Conservation (phyloP, 2,329 filamentous ascomycete genomes). For the Colletotrichum cereale region DNA sequence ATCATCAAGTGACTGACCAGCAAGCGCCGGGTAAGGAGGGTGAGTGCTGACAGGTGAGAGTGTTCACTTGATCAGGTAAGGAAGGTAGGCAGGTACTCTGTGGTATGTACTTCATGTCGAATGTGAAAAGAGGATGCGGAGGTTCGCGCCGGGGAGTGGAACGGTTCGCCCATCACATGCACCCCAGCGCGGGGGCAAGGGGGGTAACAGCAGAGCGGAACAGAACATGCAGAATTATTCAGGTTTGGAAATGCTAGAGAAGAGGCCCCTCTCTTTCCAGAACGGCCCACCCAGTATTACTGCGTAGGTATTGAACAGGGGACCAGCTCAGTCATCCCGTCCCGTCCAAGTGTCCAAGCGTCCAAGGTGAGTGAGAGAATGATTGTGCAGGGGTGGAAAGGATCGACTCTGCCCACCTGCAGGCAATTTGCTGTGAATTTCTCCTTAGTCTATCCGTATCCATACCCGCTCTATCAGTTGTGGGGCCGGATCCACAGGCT, state of each 20-base stretch:
- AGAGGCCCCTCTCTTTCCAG: slow-evolving; percentile 12
- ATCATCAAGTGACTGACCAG: slow-evolving; percentile 31
- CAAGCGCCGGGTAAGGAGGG: slow-evolving; percentile 12
- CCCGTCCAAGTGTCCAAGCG: background rate
- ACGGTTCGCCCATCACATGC: slow-evolving; percentile 40
- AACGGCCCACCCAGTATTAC: background rate
- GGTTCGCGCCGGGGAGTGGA: slow-evolving; percentile 35
- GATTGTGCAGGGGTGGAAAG: background rate
- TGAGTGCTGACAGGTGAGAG: background rate
- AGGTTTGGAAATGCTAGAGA: slow-evolving; percentile 1
- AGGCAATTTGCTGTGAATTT: background rate
- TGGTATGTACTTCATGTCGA: background rate
- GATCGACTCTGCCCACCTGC: background rate
- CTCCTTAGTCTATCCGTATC: slow-evolving; percentile 1
- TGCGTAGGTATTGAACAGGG: background rate
- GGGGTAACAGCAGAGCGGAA: slow-evolving; percentile 27
- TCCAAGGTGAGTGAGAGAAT: background rate
- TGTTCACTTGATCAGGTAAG: background rate
- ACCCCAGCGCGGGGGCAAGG: slow-evolving; percentile 36
- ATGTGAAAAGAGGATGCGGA: slow-evolving; percentile 14
- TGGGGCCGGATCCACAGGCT: background rate
- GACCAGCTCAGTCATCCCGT: background rate
- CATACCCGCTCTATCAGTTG: background rate
- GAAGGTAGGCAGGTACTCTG: too few species aligned
- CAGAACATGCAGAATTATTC: slow-evolving; percentile 26